Evolutionary conservation across 2,329 filamentous ascomycete genomes (phyloP).

Genomic region (Cladophialophora yegresii): DNA sequence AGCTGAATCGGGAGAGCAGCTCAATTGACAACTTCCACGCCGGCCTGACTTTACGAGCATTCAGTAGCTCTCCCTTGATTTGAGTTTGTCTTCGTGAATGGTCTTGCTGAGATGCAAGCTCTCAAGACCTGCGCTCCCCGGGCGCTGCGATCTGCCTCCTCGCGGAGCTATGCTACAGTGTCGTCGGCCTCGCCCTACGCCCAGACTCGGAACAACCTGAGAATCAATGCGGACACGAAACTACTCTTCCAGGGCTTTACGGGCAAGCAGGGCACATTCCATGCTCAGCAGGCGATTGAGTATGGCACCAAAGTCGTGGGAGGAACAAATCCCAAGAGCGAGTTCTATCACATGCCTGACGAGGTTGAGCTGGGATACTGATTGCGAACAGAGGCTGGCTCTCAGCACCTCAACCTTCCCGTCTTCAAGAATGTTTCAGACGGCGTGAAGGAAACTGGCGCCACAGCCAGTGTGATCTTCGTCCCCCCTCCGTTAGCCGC

Average conservation of each 20-base stretch:
- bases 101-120: constrained; percentile 69
- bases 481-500: constrained; percentile 89
- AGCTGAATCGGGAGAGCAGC: constrained; percentile 2
- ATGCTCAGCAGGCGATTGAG: constrained; percentile 95
- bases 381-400: constrained; percentile 60
- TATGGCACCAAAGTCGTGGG: constrained; percentile 98
- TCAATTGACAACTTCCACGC: neutral
- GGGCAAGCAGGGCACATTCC: constrained; percentile 60
- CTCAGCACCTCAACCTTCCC: constrained; percentile 83
- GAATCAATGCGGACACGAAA: constrained; percentile 90
- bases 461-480: constrained; percentile 90
- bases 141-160: constrained; percentile 59
- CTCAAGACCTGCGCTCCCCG: constrained; percentile 72
- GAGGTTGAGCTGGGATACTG: constrained; percentile 5
- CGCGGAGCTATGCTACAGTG: constrained; percentile 72
- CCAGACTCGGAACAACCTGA: constrained; percentile 75
- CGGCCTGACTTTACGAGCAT: neutral
- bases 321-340: constrained; percentile 97
- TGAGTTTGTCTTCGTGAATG: neutral
- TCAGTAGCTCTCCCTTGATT: neutral
- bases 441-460: constrained; percentile 85
- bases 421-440: constrained; percentile 90
- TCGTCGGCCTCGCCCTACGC: constrained; percentile 64
- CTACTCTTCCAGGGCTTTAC: constrained; percentile 83
- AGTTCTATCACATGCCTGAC: neutral